Evolutionary conservation across 129 eudicot genomes (phyloP).

Genomic region (Ambrosia artemisiifolia): DNA sequence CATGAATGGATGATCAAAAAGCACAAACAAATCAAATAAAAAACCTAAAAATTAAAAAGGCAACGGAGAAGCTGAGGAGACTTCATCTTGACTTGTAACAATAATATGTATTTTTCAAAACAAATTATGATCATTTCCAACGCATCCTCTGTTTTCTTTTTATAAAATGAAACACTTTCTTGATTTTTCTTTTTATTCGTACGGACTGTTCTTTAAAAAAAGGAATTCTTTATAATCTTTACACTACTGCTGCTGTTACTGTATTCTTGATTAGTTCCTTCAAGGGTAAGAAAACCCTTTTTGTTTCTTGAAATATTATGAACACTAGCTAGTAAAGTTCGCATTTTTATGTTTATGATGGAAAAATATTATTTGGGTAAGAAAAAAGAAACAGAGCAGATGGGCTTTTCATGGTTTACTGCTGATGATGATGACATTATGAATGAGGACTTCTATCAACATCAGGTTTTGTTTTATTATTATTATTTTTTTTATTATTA

Average conservation of each 20-base stretch:
- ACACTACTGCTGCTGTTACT: constrained; percentile 11
- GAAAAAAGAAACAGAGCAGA: neutral
- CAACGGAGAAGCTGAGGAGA: constrained; percentile 16
- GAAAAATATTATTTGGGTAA: no score
- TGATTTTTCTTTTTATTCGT: constrained; percentile 9
- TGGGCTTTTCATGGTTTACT: no score
- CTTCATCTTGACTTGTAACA: neutral
- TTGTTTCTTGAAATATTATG: neutral
- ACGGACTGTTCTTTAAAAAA: neutral
- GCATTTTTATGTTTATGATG: neutral
- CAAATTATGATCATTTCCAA: neutral
- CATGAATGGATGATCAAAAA: constrained; percentile 25
- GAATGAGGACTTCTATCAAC: neutral
- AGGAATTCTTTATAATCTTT: neutral
- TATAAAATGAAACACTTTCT: neutral
- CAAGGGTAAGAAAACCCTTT: constrained; percentile 18
- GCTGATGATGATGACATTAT: neutral
- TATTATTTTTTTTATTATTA: no score
- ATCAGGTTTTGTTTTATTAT: neutral
- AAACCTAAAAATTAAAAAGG: neutral
- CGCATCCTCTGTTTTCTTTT: neutral
- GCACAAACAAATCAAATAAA: neutral
- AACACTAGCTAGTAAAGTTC: neutral
- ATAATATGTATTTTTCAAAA: neutral
- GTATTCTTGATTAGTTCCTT: constrained; percentile 17